phyloP scores from a whole-genome alignment of 257 asterid genomes.

The Gentiana straminea region DNA sequence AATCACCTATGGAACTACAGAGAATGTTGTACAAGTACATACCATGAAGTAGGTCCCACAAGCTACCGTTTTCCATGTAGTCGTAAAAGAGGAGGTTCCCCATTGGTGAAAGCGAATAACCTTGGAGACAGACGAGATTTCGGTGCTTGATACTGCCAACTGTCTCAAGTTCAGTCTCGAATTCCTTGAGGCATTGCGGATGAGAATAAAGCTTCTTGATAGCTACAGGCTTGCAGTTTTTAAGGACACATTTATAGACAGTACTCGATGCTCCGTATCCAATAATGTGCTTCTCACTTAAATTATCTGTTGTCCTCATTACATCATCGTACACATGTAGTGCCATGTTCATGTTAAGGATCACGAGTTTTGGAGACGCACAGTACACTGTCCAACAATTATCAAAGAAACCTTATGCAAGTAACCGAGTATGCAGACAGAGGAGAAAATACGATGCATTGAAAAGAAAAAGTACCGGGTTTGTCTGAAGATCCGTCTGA shows the following conservation, averaged over 20 bases:
- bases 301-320: constrained; percentile 91
- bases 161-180: constrained; percentile 83
- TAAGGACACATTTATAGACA: constrained; percentile 82
- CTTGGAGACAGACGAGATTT: constrained; percentile 84
- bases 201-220: constrained; percentile 78
- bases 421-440: neutral
- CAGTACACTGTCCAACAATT: constrained; percentile 34
- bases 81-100: constrained; percentile 88
- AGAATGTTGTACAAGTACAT: constrained; percentile 2
- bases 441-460: neutral
- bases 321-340: constrained; percentile 92
- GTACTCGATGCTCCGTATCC: constrained; percentile 95
- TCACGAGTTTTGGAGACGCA: constrained; percentile 79
- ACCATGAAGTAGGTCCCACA: constrained; percentile 96
- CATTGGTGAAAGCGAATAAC: constrained; percentile 69
- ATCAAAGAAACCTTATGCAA: neutral
- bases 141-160: constrained; percentile 94
- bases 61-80: constrained; percentile 96
- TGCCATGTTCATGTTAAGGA: constrained; percentile 97
- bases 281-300: constrained; percentile 72
- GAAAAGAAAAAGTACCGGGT: constrained; percentile 43
- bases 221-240: constrained; percentile 90
- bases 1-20: neutral
- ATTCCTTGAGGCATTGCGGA: constrained; percentile 72
- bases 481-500: constrained; percentile 60